Evolutionary conservation across 495 filamentous ascomycete genomes (phyloP).

Genomic region (Penicillium psychrofluorescens): DNA sequence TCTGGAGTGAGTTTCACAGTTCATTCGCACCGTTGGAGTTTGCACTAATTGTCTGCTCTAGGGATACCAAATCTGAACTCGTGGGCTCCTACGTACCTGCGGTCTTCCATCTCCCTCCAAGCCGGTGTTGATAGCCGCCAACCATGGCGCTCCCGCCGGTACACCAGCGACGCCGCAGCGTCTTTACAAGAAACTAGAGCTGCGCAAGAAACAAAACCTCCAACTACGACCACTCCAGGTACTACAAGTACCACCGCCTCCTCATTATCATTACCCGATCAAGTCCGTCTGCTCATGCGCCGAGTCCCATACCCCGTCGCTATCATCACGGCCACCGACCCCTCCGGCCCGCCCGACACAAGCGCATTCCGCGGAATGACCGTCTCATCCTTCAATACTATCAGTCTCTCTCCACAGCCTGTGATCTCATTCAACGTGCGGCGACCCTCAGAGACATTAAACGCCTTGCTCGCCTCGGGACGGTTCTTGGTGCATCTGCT

Average conservation of each 20-base stretch:
- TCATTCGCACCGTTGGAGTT: background rate
- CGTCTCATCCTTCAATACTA: conserved; percentile 75
- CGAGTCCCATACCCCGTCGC: conserved; percentile 65
- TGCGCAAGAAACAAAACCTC: background rate
- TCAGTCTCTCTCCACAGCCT: conserved; percentile 58
- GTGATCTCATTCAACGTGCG: conserved; percentile 75
- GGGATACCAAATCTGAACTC: background rate
- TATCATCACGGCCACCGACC: conserved; percentile 51
- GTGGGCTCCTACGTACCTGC: background rate
- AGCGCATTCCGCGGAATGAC: conserved; percentile 56
- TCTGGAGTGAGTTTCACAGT: conserved; percentile 14
- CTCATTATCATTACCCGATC: conserved; percentile 20
- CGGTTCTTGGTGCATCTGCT: conserved; percentile 40
- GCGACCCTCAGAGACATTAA: conserved; percentile 62
- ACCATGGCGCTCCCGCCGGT: conserved; percentile 5
- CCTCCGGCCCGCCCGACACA: conserved; percentile 12
- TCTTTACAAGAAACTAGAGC: background rate
- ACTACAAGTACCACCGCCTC: background rate
- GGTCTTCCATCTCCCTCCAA: background rate
- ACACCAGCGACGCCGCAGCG: conserved; percentile 11
- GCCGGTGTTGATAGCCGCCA: background rate
- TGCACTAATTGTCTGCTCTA: background rate
- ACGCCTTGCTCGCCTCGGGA: conserved; percentile 46
- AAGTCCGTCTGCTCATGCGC: conserved; percentile 61
- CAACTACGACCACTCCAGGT: background rate